phyloP scores from a whole-genome alignment of 805 yeast genomes.

The Grigorovia transvaalensis region DNA sequence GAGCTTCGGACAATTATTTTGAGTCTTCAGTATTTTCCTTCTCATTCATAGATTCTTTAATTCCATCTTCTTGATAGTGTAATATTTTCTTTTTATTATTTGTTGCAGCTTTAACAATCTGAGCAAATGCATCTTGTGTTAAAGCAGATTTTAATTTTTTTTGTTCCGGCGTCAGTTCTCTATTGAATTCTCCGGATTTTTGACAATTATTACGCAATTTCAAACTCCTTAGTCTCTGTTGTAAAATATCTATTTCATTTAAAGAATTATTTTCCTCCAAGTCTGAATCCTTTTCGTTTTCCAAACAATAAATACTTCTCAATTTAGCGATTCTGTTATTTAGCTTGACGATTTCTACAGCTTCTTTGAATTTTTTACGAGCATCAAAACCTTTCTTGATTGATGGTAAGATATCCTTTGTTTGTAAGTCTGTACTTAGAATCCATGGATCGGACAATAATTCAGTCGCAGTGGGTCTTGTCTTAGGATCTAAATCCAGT shows the following conservation, averaged over 20 bases:
- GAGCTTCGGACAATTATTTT: not conserved
- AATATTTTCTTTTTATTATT: slow-evolving; percentile 40
- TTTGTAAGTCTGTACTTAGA: slow-evolving; percentile 33
- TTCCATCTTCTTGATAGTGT: slow-evolving; percentile 4
- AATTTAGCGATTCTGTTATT: slow-evolving; percentile 67
- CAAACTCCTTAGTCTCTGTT: not conserved
- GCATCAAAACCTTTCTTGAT: slow-evolving; percentile 78
- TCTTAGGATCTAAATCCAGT: slow-evolving; percentile 53
- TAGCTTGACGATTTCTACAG: slow-evolving; percentile 72
- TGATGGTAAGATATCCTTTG: slow-evolving; percentile 65
- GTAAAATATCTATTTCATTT: not conserved
- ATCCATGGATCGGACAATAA: slow-evolving; percentile 73
- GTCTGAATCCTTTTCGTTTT: slow-evolving; percentile 30
- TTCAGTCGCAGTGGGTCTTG: slow-evolving; percentile 58
- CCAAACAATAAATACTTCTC: slow-evolving; percentile 44
- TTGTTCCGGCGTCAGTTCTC: slow-evolving; percentile 3
- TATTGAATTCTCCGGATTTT: not conserved
- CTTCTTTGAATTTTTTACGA: slow-evolving; percentile 71
- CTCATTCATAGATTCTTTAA: not conserved
- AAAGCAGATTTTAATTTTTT: slow-evolving; percentile 29
- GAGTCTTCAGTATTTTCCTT: not conserved
- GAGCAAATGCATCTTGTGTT: slow-evolving; percentile 49
- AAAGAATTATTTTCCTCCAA: slow-evolving; percentile 17
- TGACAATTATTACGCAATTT: not conserved
- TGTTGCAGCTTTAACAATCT: slow-evolving; percentile 58